Percentiles rank a stretch among this genome's conserved stretches.
Evolutionary conservation across 805 yeast genomes (phyloP).

Genomic region (Yarrowia sp.): DNA sequence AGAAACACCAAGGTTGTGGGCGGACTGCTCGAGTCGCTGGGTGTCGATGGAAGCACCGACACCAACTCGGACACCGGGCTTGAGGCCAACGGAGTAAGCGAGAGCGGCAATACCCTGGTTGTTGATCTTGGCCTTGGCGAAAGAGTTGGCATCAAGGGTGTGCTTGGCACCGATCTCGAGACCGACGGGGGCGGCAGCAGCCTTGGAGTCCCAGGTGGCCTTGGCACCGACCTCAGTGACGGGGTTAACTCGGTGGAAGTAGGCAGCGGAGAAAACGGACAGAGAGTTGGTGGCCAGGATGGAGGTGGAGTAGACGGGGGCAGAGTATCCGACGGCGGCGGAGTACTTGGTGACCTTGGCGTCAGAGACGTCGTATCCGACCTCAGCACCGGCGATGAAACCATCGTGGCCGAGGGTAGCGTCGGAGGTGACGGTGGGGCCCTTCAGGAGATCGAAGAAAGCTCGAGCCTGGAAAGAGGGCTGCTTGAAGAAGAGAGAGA

Average conservation of each 20-base stretch:
- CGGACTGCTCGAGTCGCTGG: conserved; percentile 90
- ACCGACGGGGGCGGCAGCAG: conserved; percentile 71
- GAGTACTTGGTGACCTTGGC: conserved; percentile 94
- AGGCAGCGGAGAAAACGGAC: conserved; percentile 87
- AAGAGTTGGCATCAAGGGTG: conserved; percentile 80
- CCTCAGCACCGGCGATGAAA: conserved; percentile 94
- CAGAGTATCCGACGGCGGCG: conserved; percentile 89
- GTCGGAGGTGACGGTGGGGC: conserved; percentile 94
- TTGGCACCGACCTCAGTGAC: conserved; percentile 95
- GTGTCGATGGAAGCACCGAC: conserved; percentile 97
- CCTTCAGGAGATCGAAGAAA: conserved; percentile 91
- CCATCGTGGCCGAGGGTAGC: conserved; percentile 94
- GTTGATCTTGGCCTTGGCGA: conserved; percentile 94
- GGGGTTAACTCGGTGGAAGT: conserved; percentile 93
- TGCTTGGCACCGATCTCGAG: conserved; percentile 96
- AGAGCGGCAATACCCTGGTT: conserved; percentile 93
- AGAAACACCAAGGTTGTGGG: conserved; percentile 96
- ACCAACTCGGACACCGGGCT: conserved; percentile 96
- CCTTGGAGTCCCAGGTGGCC: conserved; percentile 88
- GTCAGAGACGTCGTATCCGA: conserved; percentile 90
- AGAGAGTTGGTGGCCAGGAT: conserved; percentile 82
- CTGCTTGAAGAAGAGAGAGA: conserved; percentile 88
- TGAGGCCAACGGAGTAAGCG: conserved; percentile 89
- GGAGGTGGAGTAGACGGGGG: conserved; percentile 81
- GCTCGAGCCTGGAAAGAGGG: conserved; percentile 92